phyloP scores from a whole-genome alignment of 176 grass and related monocot species.

The Lolium rigidum region DNA sequence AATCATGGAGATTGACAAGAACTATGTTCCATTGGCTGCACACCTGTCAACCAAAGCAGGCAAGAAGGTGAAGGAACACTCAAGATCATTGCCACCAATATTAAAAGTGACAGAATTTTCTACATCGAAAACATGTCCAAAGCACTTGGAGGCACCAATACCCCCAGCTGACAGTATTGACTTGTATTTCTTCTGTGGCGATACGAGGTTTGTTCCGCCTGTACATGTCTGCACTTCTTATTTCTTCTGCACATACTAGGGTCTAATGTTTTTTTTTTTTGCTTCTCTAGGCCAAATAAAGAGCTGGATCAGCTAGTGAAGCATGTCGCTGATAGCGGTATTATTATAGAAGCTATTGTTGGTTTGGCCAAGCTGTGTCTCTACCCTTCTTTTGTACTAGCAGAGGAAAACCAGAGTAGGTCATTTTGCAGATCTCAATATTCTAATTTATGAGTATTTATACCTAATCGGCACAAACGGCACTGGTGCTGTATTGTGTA shows the following conservation, averaged over 20 bases:
- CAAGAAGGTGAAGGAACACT: slow-evolving; percentile 55
- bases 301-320: slow-evolving; percentile 53
- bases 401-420: slow-evolving; percentile 54
- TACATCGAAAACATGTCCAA: slow-evolving; percentile 63
- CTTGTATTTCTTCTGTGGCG: slow-evolving; percentile 73
- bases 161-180: slow-evolving; percentile 60
- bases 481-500: background rate
- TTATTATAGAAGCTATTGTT: slow-evolving; percentile 57
- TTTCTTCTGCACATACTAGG: slow-evolving; percentile 26
- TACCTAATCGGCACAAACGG: slow-evolving; percentile 6
- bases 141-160: slow-evolving; percentile 45
- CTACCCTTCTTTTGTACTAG: slow-evolving; percentile 59
- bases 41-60: slow-evolving; percentile 64
- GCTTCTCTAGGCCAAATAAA: slow-evolving; percentile 56
- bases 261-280: slow-evolving; percentile 35
- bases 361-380: slow-evolving; percentile 50
- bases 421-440: slow-evolving; percentile 25
- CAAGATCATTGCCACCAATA: slow-evolving; percentile 53
- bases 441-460: slow-evolving; percentile 20
- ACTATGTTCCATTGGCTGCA: slow-evolving; percentile 62
- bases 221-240: slow-evolving; percentile 17
- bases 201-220: slow-evolving; percentile 51
- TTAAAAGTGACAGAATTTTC: slow-evolving; percentile 48
- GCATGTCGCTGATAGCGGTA: slow-evolving; percentile 45
- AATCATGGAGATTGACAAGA: slow-evolving; percentile 56